Percentiles rank a stretch among this genome's conserved stretches.
Conservation (phyloP, 2,329 filamentous ascomycete species). For the Lachnellula cervina region DNA sequence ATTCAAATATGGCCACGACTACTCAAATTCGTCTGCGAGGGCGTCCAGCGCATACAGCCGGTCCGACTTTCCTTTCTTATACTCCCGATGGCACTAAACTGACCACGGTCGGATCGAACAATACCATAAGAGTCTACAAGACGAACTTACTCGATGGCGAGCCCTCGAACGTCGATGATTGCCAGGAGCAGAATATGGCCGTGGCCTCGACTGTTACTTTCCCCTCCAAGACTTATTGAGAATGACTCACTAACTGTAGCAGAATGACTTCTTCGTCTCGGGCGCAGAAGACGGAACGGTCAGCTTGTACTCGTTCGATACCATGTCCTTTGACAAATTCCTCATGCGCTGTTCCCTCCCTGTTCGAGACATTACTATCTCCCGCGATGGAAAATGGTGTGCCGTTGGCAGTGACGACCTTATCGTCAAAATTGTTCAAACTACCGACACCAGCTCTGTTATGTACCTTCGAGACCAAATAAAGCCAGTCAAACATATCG, state of each 20-base stretch:
- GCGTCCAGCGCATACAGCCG: constrained; percentile 74
- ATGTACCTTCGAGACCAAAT: constrained; percentile 77
- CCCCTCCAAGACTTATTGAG: neutral
- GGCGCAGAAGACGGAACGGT: constrained; percentile 96
- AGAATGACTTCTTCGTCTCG: constrained; percentile 80
- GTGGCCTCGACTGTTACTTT: constrained; percentile 61
- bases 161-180: constrained; percentile 86
- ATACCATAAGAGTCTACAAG: constrained; percentile 86
- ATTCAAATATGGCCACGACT: constrained; percentile 29
- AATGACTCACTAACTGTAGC: constrained; percentile 11
- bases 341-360: constrained; percentile 81
- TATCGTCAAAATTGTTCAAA: constrained; percentile 82
- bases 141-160: constrained; percentile 82
- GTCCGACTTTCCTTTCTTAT: constrained; percentile 82
- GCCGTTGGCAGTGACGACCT: constrained; percentile 97
- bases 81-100: constrained; percentile 83
- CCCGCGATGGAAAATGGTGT: constrained; percentile 77
- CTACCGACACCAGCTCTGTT: constrained; percentile 69
- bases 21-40: constrained; percentile 48
- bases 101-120: constrained; percentile 89
- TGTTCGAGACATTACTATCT: constrained; percentile 79
- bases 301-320: constrained; percentile 79
- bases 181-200: constrained; percentile 77
- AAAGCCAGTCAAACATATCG: constrained; percentile 84
- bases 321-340: constrained; percentile 71